Conservation (phyloP, 345 rosid genomes). For the Ceriops decandra region DNA sequence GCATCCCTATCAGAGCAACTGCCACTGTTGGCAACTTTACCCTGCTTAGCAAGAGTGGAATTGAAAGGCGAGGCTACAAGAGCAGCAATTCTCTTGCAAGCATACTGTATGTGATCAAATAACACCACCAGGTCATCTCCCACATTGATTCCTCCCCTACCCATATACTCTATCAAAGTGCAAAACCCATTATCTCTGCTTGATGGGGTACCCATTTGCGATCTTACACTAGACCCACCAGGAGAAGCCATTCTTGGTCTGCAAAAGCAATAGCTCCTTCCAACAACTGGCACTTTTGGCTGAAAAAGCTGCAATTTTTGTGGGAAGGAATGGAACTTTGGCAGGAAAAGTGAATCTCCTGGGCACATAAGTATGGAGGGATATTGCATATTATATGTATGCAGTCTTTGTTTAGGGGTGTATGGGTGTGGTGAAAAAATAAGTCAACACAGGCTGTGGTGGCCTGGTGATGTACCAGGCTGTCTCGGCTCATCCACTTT, state of each 20-base stretch:
- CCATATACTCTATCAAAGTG: conserved; percentile 50
- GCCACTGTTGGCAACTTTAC: conserved; percentile 22
- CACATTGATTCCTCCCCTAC: conserved; percentile 51
- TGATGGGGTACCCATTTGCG: conserved; percentile 27
- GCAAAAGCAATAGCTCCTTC: conserved; percentile 10
- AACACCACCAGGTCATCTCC: conserved; percentile 70
- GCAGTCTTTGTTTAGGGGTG: too few relatives aligned
- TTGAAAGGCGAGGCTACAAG: conserved; percentile 87
- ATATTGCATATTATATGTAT: too few relatives aligned
- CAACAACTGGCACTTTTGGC: neutral
- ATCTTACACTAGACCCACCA: conserved; percentile 38
- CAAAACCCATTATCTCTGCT: conserved; percentile 24
- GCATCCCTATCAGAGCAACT: conserved; percentile 61
- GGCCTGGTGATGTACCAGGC: too few relatives aligned
- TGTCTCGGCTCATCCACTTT: too few relatives aligned
- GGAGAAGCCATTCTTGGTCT: conserved; percentile 51
- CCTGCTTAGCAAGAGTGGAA: conserved; percentile 53
- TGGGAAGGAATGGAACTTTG: neutral
- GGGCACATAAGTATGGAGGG: too few relatives aligned
- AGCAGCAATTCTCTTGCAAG: conserved; percentile 87
- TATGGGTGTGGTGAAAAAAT: too few relatives aligned
- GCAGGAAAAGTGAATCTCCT: too few relatives aligned
- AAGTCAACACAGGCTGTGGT: too few relatives aligned
- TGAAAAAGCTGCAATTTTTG: conserved; percentile 1
- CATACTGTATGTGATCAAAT: conserved; percentile 74